Evolutionary conservation across 2,329 filamentous ascomycete genomes (phyloP).

Genomic region (Furcasterigmium sp.): DNA sequence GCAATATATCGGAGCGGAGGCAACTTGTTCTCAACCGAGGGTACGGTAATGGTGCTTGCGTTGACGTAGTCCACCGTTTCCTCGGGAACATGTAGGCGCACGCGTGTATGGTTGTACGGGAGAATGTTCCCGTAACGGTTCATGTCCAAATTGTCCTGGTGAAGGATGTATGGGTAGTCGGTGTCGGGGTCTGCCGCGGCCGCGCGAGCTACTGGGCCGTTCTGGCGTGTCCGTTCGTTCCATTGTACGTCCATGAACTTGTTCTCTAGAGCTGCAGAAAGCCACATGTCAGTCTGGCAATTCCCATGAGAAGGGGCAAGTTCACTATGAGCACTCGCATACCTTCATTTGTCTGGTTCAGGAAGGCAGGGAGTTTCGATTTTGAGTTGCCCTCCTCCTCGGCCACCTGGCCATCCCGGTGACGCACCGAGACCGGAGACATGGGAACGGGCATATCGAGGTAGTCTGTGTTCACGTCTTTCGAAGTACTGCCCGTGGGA

Average conservation of each 20-base stretch:
- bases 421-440: conserved; percentile 10
- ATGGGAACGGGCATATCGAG: background rate
- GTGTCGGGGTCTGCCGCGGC: conserved; percentile 17
- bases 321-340: conserved; percentile 10
- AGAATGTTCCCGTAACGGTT: conserved; percentile 86
- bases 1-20: conserved; percentile 69
- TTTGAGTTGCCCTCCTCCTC: background rate
- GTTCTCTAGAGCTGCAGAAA: conserved; percentile 7
- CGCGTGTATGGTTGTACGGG: conserved; percentile 81
- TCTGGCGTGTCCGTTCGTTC: conserved; percentile 44
- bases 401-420: conserved; percentile 9
- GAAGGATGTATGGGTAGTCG: conserved; percentile 13
- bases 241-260: conserved; percentile 50
- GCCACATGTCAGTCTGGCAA: conserved; percentile 6
- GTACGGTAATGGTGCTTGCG: conserved; percentile 64
- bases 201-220: conserved; percentile 32
- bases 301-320: no score
- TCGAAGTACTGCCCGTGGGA: conserved; percentile 23
- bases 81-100: conserved; percentile 73
- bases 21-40: conserved; percentile 27
- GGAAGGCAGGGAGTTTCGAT: conserved; percentile 31
- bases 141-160: conserved; percentile 24
- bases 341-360: conserved; percentile 31
- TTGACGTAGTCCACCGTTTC: conserved; percentile 76
- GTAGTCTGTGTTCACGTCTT: conserved; percentile 25